phyloP scores from a whole-genome alignment of 306 rosid genomes.

The Sophora flavescens region DNA sequence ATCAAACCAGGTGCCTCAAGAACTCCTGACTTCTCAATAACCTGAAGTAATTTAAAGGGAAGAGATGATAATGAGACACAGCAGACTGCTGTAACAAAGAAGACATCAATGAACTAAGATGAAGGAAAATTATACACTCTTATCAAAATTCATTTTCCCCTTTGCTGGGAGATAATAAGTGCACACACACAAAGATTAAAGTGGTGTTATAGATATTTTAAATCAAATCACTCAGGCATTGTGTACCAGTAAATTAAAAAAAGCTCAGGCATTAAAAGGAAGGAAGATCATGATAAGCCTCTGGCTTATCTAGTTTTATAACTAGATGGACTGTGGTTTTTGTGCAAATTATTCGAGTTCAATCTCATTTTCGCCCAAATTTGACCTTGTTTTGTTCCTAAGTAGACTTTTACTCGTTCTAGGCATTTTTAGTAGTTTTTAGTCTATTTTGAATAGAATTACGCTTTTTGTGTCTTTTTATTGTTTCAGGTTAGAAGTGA shows the following conservation, averaged over 20 bases:
- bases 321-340: too few relatives aligned
- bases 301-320: too few relatives aligned
- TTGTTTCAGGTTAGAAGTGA: too few relatives aligned
- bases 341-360: too few relatives aligned
- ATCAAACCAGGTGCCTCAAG: slow-evolving; percentile 71
- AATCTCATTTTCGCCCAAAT: too few relatives aligned
- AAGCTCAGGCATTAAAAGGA: slow-evolving; percentile 3
- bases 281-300: too few relatives aligned
- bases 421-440: too few relatives aligned
- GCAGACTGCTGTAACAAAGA: slow-evolving; percentile 6
- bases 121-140: slow-evolving; percentile 27
- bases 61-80: slow-evolving; percentile 13
- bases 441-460: too few relatives aligned
- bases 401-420: too few relatives aligned
- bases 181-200: slow-evolving; percentile 8
- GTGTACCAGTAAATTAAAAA: background rate
- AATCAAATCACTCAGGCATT: slow-evolving; percentile 36
- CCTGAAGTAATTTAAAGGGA: slow-evolving; percentile 55
- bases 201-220: slow-evolving; percentile 11
- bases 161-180: slow-evolving; percentile 15
- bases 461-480: too few relatives aligned
- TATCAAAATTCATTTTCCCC: background rate
- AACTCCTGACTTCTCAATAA: slow-evolving; percentile 81
- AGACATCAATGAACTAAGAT: slow-evolving; percentile 24
- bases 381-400: too few relatives aligned